Conservation (phyloP, 1,284 basidiomycete genomes). For the Apiotrichum laibachii region DNA sequence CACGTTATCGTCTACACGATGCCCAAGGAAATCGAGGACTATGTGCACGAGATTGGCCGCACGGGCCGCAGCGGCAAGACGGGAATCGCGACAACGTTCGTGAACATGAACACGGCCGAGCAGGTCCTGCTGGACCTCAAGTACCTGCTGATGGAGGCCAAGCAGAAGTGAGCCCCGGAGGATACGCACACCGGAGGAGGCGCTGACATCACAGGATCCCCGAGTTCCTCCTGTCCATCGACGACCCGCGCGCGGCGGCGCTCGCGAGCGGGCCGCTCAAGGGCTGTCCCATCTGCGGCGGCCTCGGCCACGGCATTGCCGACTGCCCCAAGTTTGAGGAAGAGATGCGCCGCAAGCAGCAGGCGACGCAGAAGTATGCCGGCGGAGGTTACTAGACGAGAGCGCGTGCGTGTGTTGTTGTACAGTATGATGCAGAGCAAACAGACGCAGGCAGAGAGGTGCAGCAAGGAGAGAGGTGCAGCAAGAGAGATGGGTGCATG, state of each 20-base stretch:
- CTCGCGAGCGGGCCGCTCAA: constrained; percentile 63
- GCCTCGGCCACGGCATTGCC: constrained; percentile 86
- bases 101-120: constrained; percentile 94
- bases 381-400: constrained; percentile 59
- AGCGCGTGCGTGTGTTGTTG: neutral
- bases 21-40: constrained; percentile 98
- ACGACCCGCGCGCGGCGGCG: constrained; percentile 80
- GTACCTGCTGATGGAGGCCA: constrained; percentile 94
- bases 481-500: neutral
- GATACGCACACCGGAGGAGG: constrained; percentile 2
- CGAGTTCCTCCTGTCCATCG: constrained; percentile 86
- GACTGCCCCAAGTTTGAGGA: constrained; percentile 98
- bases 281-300: constrained; percentile 95
- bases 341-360: constrained; percentile 67
- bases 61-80: constrained; percentile 97
- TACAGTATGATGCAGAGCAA: neutral
- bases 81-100: constrained; percentile 99
- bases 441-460: neutral
- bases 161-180: constrained; percentile 69
- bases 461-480: no score
- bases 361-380: constrained; percentile 53
- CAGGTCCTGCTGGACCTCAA: constrained; percentile 96
- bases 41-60: constrained; percentile 94
- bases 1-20: constrained; percentile 70
- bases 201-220: constrained; percentile 66